Base-by-base conservation (phyloP, 208 protist genomes). In the Trypanosoma avium region DNA sequence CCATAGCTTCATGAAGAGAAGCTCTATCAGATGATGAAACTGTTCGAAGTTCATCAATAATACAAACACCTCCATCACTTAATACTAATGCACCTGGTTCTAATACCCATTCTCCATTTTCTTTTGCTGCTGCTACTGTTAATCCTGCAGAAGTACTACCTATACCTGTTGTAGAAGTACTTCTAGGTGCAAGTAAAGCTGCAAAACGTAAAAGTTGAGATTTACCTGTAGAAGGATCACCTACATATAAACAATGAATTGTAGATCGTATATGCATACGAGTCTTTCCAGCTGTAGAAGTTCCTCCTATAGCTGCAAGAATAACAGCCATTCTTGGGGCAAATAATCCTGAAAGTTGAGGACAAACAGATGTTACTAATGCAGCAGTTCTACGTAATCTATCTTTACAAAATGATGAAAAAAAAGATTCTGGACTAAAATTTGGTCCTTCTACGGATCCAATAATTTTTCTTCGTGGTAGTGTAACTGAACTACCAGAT, bases 141-240 rank as follows among this genome's bases (percentile, higher is more conserved):
- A 97, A 77, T 19, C 93, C 93, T n/a, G 93, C 93, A 30, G 86
- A 88, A 21, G 93, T 97, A 54, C 87, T 94, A 36, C 90, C 90
- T 67, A 95, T 93, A 38, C 93, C 93, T 13, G 88, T 95, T 12
- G 93, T 97, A 17, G 88, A 91, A 27, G 90, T 93, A 70, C 84
- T 90, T 48, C 93, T 78, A 21, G 90, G 86, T 24, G 88, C 79
- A 19, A 97, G 66, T 50, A 74, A 61, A 32, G 86, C 84, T 12
- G 90, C 93, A 62, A 82, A 94, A 36, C 84, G 79, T 50, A 97
- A 76, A 52, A 97, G 73, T 62, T 97, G 93, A 27, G 87, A 93
- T 65, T 99, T 99, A 35, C 97, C 98, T 0, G 97, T 99, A 0
- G 97, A 99, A 2, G 99, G 98, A 84, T 99, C 99, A 12, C 99